Evolutionary conservation across 352 stramenopile genomes (phyloP).

Genomic region (Phytophthora brassicae): DNA sequence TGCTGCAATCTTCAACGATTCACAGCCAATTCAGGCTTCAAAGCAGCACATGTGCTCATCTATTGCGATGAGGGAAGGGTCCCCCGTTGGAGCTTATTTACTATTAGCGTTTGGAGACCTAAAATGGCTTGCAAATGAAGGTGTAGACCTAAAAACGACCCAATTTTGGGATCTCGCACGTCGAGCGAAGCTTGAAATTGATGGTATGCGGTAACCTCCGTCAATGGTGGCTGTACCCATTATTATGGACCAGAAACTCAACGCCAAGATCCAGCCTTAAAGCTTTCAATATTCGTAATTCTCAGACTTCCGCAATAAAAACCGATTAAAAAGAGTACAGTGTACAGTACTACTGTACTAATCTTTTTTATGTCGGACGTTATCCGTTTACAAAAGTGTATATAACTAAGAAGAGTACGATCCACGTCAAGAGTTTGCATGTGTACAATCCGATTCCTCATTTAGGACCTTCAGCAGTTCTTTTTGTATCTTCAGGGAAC

Average conservation of each 20-base stretch:
- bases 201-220: slow-evolving; percentile 23
- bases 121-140: slow-evolving; percentile 16
- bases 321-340: no score
- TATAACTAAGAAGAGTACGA: background rate
- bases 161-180: slow-evolving; percentile 54
- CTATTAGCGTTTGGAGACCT: slow-evolving; percentile 20
- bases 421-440: slow-evolving; percentile 28
- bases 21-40: no score
- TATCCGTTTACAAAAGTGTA: slow-evolving; percentile 24
- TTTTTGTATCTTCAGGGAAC: slow-evolving; percentile 31
- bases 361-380: slow-evolving; percentile 31
- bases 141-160: slow-evolving; percentile 26
- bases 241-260: slow-evolving; percentile 18
- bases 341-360: no score
- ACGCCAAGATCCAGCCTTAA: slow-evolving; percentile 21
- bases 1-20: no score
- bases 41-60: no score
- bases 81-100: slow-evolving; percentile 40
- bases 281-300: slow-evolving; percentile 19
- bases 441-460: slow-evolving; percentile 32
- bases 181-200: slow-evolving; percentile 28
- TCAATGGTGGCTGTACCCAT: slow-evolving; percentile 15
- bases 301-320: slow-evolving; percentile 15
- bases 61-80: no score
- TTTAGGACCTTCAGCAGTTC: slow-evolving; percentile 20